Evolutionary conservation across 2,329 filamentous ascomycete genomes (phyloP).

Genomic region (Hypomyces rosellus): DNA sequence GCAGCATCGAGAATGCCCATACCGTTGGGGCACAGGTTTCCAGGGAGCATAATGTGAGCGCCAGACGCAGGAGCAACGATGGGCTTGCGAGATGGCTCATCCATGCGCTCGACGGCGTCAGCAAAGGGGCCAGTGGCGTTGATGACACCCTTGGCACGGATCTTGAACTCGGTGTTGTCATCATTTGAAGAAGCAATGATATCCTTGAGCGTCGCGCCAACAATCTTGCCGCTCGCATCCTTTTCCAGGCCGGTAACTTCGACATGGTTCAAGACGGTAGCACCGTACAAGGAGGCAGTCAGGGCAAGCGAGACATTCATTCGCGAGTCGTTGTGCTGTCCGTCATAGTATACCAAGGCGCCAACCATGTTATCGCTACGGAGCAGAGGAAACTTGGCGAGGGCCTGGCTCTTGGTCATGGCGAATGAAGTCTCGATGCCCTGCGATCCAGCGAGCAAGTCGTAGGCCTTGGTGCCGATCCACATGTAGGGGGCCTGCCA

Average conservation of each 20-base stretch:
- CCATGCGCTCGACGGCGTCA: slow-evolving; percentile 74
- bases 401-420: slow-evolving; percentile 67
- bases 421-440: slow-evolving; percentile 82
- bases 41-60: slow-evolving; percentile 76
- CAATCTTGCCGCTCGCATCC: slow-evolving; percentile 61
- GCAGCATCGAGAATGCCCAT: slow-evolving; percentile 79
- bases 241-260: slow-evolving; percentile 71
- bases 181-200: slow-evolving; percentile 57
- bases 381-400: slow-evolving; percentile 73
- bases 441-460: slow-evolving; percentile 73
- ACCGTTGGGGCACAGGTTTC: slow-evolving; percentile 69
- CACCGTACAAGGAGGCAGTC: slow-evolving; percentile 73
- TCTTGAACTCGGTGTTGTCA: slow-evolving; percentile 54
- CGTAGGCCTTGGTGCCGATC: slow-evolving; percentile 69
- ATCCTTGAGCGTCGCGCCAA: slow-evolving; percentile 51
- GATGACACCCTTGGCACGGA: slow-evolving; percentile 73
- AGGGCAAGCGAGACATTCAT: slow-evolving; percentile 82
- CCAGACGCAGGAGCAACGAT: slow-evolving; percentile 77
- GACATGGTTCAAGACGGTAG: slow-evolving; percentile 74
- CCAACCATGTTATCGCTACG: slow-evolving; percentile 67
- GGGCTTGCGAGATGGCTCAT: slow-evolving; percentile 60
- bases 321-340: slow-evolving; percentile 78
- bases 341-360: slow-evolving; percentile 80
- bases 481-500: slow-evolving; percentile 75
- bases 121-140: slow-evolving; percentile 81